These are phyloP conservation scores for Mortierella claussenii DNA, from an alignment of 192 early-diverging fungal genomes.

Conservation along the genomic window DNA sequence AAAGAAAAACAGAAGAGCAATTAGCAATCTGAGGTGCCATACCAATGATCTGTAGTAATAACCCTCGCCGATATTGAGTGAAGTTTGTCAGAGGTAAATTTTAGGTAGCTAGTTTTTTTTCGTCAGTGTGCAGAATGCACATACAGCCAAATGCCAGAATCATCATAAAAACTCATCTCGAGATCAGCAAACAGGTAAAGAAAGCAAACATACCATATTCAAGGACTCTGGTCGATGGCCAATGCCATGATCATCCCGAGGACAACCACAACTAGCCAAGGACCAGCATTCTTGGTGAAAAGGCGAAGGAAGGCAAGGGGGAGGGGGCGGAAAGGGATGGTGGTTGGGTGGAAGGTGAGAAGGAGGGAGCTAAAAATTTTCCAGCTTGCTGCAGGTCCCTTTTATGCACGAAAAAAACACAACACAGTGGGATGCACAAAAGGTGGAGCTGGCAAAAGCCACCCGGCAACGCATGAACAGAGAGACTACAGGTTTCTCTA, in stretches of 20 bases:
- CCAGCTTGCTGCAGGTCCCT: neutral
- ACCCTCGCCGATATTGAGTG: no score
- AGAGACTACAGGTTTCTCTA: neutral
- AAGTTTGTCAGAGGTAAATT: neutral
- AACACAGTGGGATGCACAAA: no score
- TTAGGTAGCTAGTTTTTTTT: slow-evolving; percentile 54
- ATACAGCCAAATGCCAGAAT: slow-evolving; percentile 58
- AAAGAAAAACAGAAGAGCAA: no score
- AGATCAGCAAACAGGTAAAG: neutral
- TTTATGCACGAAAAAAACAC: neutral
- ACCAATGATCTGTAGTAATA: no score
- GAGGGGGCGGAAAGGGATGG: slow-evolving; percentile 2
- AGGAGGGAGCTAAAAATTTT: no score
- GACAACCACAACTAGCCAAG: neutral
- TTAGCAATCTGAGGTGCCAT: no score
- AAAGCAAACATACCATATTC: neutral
- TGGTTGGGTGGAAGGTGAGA: no score
- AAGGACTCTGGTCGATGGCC: neutral
- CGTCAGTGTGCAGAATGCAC: slow-evolving; percentile 52
- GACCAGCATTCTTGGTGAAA: neutral
- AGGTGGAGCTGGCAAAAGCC: neutral
- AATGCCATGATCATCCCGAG: neutral
- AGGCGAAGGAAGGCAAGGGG: neutral
- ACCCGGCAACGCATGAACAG: no score
- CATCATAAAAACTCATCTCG: slow-evolving; percentile 40